Evolutionary conservation across 2,329 filamentous ascomycete genomes (phyloP), one percentile per base, ranked within the genome.

Genomic region (Penicillium sp.): DNA sequence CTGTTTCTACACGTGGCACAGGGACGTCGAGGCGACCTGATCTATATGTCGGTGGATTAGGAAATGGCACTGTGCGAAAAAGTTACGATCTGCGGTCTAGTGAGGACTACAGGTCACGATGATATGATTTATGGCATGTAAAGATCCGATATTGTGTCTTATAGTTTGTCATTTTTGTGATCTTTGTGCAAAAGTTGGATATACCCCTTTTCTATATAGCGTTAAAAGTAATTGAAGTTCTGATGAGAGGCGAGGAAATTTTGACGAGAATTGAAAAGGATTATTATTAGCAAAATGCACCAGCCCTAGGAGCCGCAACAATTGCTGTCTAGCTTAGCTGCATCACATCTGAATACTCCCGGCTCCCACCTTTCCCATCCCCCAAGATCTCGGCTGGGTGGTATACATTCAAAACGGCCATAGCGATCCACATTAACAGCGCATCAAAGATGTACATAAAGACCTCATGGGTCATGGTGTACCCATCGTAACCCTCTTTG

Each of bases 381-480:
- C 63, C 60, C 32, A 65, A 10, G 48, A 65, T 64, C 38, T 50
- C 49, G 10, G 63, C 62, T 1, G 63, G 63, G 26, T 65, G 63
- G 35, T 58, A 65, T 3, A 64, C 24, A 34, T 66, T 64, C 62
- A 65, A 61, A 1, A 61, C 43, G 5, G 61, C 48, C 64, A 70
- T 64, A 4, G 66, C 64, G 20, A 60, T 31, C 9, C 63, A 58
- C 67, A 71, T 71, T 57, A 69, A 52, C 24, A 66, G 16, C 0
- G 60, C 61, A 56, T 71, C 69, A 44, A 71, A 71, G 26, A 68
- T 50, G 50, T 71, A 72, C 24, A 66, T 55, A 26, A 61, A 70
- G 2, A 53, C 58, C 57, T 71, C 69, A 35, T 67, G 65, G 0
- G 59, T 64, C 58, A 69, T 63, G 29, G 70, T 32, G 51, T 63